A percentile compares a stretch with the other conserved stretches of the same genome.
Evolutionary conservation across 176 grass and related monocot genomes (phyloP).

Genomic region (Avena insularis): DNA sequence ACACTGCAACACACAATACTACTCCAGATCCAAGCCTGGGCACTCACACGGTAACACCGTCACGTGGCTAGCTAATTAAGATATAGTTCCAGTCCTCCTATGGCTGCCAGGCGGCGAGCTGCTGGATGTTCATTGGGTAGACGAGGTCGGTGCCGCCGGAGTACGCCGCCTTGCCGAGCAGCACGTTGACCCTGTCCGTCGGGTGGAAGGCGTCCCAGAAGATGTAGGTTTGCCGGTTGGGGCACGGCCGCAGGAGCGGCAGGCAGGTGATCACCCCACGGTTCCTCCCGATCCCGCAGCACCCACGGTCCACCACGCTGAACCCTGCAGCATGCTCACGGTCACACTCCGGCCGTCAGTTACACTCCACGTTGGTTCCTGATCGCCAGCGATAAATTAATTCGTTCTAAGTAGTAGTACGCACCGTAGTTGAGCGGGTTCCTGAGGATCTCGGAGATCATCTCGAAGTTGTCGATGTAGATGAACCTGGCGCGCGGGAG

Average conservation of each 20-base stretch:
- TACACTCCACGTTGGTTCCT: background rate
- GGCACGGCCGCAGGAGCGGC: conserved; percentile 78
- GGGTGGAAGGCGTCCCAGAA: conserved; percentile 99
- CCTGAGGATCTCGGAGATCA: conserved; percentile 76
- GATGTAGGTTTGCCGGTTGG: conserved; percentile 68
- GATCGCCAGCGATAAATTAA: too few species aligned
- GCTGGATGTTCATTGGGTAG: conserved; percentile 82
- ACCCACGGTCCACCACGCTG: conserved; percentile 72
- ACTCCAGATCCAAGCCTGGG: background rate
- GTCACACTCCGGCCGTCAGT: background rate
- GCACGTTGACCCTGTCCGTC: conserved; percentile 78
- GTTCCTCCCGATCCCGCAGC: conserved; percentile 89
- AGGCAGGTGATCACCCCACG: conserved; percentile 89
- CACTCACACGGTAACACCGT: background rate
- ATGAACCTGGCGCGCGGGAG: conserved; percentile 73
- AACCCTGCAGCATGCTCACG: conserved; percentile 45
- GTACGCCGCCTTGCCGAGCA: conserved; percentile 74
- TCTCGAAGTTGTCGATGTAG: conserved; percentile 80
- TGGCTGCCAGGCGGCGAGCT: conserved; percentile 69
- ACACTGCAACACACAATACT: background rate
- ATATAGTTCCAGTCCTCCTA: background rate
- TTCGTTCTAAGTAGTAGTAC: background rate
- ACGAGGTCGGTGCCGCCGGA: conserved; percentile 57
- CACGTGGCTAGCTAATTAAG: background rate
- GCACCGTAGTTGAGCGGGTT: conserved; percentile 72